These are phyloP conservation scores for Ilex aquifolium DNA, from an alignment of 257 asterid species.

Conservation along the genomic window DNA sequence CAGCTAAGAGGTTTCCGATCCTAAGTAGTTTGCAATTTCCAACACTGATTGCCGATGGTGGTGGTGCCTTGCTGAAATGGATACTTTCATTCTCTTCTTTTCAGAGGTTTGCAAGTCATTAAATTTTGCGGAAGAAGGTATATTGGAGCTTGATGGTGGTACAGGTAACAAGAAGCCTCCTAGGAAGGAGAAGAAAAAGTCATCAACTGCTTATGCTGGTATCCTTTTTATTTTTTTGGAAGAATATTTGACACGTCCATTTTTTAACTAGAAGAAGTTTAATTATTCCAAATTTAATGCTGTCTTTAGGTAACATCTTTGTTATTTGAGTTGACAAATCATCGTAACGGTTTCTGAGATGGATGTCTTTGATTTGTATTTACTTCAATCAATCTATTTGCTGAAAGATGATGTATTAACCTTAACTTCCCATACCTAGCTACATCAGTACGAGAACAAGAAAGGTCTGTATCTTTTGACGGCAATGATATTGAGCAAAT, in stretches of 20 bases:
- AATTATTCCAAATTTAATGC: no score
- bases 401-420: constrained; percentile 29
- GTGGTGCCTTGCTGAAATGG: background rate
- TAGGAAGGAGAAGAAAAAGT: constrained; percentile 69
- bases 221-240: constrained; percentile 33
- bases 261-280: background rate
- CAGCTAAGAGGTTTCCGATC: background rate
- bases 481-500: constrained; percentile 30
- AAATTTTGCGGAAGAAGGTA: constrained; percentile 25
- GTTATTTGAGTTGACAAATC: no score
- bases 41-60: background rate
- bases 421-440: constrained; percentile 40
- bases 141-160: constrained; percentile 40
- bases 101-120: constrained; percentile 72
- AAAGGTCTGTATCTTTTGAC: constrained; percentile 27
- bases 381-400: background rate
- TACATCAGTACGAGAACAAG: constrained; percentile 33
- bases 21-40: background rate
- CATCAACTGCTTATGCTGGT: constrained; percentile 46
- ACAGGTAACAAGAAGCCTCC: constrained; percentile 57
- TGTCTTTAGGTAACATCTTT: no score
- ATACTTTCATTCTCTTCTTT: constrained; percentile 15
- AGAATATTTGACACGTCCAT: background rate
- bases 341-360: no score
- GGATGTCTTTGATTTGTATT: no score